These are phyloP conservation scores for Bacterosira constricta DNA, from an alignment of 108 stramenopile genomes.

Conservation along the genomic window DNA sequence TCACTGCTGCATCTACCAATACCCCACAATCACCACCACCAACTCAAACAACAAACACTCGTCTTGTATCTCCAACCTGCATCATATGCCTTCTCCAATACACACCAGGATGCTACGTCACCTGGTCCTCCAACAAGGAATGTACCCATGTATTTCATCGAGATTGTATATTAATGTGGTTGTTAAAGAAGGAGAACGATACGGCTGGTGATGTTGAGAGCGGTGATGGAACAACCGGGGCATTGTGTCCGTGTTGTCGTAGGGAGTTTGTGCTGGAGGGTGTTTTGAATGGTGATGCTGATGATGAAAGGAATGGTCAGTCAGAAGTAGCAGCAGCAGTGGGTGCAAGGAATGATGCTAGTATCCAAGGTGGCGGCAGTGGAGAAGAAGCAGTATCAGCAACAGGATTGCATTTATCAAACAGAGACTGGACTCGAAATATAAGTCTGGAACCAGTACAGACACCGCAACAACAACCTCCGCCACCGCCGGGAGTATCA, in stretches of 20 bases:
- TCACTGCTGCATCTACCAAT: neutral
- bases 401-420: too few species aligned
- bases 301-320: too few species aligned
- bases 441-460: too few species aligned
- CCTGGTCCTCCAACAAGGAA: slow-evolving; percentile 71
- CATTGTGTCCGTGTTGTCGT: slow-evolving; percentile 86
- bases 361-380: too few species aligned
- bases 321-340: too few species aligned
- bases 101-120: slow-evolving; percentile 56
- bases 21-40: neutral
- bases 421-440: too few species aligned
- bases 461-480: too few species aligned
- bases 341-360: too few species aligned
- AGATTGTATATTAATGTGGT: slow-evolving; percentile 81
- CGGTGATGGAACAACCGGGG: slow-evolving; percentile 49
- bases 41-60: neutral
- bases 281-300: neutral
- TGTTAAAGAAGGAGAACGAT: slow-evolving; percentile 45
- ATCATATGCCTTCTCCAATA: slow-evolving; percentile 76
- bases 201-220: neutral
- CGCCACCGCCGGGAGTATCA: too few species aligned
- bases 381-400: too few species aligned
- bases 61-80: slow-evolving; percentile 63
- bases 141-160: slow-evolving; percentile 80
- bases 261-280: slow-evolving; percentile 60